Base-by-base conservation (phyloP, 805 yeast species). In the Saccharomycopsis lassenensis region DNA sequence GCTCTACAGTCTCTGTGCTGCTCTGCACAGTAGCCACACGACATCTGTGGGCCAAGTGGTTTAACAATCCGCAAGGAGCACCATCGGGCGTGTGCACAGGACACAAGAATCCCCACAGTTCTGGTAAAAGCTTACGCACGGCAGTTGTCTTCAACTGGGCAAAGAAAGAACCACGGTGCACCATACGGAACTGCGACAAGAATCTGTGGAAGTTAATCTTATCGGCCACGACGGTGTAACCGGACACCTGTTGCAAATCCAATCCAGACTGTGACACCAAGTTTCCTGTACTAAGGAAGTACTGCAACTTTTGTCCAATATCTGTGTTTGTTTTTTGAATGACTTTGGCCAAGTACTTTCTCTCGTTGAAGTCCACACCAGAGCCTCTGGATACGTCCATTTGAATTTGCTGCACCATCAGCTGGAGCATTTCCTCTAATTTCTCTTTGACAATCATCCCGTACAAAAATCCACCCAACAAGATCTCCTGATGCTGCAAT, bases 1-100 rank as follows among this genome's bases (percentile, higher is more conserved):
- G 57, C 19, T 94, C 82, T 28, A 91, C 75, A 19, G 63, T 61
- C 4, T 84, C 69, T 12, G 79, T 89, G 53, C 87, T 94, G 4
- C 80, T 62, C 17, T 75, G 76, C 29, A 59, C 57, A 6, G 96
- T 87, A 5, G 95, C 74, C 43, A 91, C 81, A 49, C 70, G 68
- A 69, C 98, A 91, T 59, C 84, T 86, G 62, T 91, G 96, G 7
- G 97, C 80, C 63, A 91, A 77, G 69, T 91, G 98, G 62, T 91
- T 91, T 52, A 91, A 66, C 57, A 91, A 68, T 65, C 98, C 98
- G 76, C 98, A 91, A 15, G 98, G 98, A 35, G 97, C 82, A 50
- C 98, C 98, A 79, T 91, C 98, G 4, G 98, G 98, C 10, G 98
- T 91, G 59, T 91, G 98, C 17, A 91, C 98, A 8, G 98, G 98